Evolutionary conservation across 768 basidiomycete species (phyloP).

Genomic region (Lentinus tigrinus): DNA sequence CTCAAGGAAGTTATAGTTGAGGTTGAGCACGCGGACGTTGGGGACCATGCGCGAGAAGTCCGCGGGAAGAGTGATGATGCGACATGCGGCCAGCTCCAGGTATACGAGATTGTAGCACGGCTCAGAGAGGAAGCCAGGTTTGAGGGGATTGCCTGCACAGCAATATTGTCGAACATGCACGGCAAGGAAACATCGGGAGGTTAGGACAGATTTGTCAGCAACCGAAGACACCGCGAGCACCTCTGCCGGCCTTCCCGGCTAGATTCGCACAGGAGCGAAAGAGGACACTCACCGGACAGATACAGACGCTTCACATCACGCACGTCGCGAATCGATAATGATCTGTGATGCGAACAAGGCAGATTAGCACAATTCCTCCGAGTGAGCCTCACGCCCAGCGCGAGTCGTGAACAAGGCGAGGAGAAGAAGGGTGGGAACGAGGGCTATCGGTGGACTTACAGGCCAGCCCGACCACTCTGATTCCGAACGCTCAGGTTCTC

Average conservation of each 20-base stretch:
- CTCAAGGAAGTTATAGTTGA: constrained; percentile 96
- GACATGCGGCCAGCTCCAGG: constrained; percentile 88
- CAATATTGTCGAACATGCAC: not conserved
- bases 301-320: constrained; percentile 93
- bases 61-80: constrained; percentile 71
- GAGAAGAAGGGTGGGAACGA: constrained; percentile 20
- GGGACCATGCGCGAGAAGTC: constrained; percentile 67
- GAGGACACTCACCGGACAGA: constrained; percentile 72
- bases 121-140: constrained; percentile 57
- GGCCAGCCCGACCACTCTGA: constrained; percentile 63
- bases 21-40: constrained; percentile 87
- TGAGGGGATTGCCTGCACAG: constrained; percentile 66
- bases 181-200: constrained; percentile 25
- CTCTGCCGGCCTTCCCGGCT: not conserved
- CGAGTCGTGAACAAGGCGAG: not conserved
- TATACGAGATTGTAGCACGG: constrained; percentile 89
- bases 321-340: constrained; percentile 60
- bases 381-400: not conserved
- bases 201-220: constrained; percentile 19
- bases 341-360: constrained; percentile 26
- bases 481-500: constrained; percentile 92
- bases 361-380: not conserved
- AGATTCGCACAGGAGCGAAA: constrained; percentile 1
- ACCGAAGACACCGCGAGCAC: constrained; percentile 11
- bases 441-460: constrained; percentile 53